A percentile compares a stretch with the other conserved stretches of the same genome.
These are phyloP conservation scores for Astragalus membranaceus DNA, from an alignment of 306 rosid species.

Conservation along the genomic window DNA sequence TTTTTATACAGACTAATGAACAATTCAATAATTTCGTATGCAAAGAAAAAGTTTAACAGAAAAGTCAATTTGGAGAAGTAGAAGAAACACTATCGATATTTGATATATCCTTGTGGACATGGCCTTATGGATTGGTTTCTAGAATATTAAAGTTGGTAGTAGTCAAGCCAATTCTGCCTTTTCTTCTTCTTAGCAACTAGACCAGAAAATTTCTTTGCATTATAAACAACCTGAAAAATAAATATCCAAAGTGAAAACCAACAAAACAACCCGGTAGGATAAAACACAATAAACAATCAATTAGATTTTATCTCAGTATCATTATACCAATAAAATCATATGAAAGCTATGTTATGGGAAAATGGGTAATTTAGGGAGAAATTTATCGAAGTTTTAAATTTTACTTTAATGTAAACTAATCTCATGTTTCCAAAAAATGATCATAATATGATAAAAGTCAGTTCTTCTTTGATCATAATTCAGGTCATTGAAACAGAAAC, in stretches of 20 bases:
- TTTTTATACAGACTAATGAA: too few species aligned
- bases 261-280: neutral
- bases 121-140: constrained; percentile 69
- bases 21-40: too few species aligned
- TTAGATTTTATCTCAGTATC: neutral
- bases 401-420: neutral
- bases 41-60: constrained; percentile 7
- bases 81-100: too few species aligned
- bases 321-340: too few species aligned
- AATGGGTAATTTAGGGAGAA: too few species aligned
- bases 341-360: too few species aligned
- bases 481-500: neutral
- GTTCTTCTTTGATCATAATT: neutral
- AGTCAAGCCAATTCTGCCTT: constrained; percentile 83
- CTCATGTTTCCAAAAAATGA: neutral
- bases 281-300: neutral
- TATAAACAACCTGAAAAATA: constrained; percentile 64
- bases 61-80: neutral
- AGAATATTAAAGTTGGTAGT: constrained; percentile 65
- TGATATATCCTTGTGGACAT: too few species aligned
- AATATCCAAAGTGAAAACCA: neutral
- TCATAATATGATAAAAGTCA: neutral
- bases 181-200: constrained; percentile 75
- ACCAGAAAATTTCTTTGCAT: constrained; percentile 74
- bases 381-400: neutral